Percentiles rank a stretch among this genome's conserved stretches.
Evolutionary conservation across 176 grass and related monocot species (phyloP).

Genomic region (Oryza meridionalis): DNA sequence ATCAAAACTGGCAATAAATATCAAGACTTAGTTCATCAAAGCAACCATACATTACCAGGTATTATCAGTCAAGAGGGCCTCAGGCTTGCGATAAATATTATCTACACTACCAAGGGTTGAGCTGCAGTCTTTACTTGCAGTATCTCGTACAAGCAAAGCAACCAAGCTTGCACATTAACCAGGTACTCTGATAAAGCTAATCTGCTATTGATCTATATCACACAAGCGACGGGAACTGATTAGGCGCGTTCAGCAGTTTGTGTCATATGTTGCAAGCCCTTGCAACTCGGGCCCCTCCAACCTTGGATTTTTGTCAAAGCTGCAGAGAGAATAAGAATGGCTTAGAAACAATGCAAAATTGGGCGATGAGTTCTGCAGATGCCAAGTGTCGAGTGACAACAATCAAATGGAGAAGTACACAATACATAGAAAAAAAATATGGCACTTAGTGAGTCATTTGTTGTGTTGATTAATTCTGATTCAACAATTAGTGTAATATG

Average conservation of each 20-base stretch:
- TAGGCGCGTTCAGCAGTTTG: constrained; percentile 58
- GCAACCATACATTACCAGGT: background rate
- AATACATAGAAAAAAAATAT: background rate
- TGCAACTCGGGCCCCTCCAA: constrained; percentile 74
- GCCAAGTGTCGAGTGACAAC: background rate
- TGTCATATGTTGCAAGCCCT: constrained; percentile 71
- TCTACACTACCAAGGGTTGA: constrained; percentile 20
- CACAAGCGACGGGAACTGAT: background rate
- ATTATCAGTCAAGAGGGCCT: background rate
- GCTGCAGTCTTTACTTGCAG: background rate
- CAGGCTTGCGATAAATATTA: constrained; percentile 24
- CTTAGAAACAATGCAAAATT: background rate
- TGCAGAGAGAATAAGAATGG: constrained; percentile 30
- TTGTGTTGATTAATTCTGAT: background rate
- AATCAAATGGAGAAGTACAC: background rate
- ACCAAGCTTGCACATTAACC: constrained; percentile 15
- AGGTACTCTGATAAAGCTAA: background rate
- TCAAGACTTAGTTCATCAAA: background rate
- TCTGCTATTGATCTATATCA: background rate
- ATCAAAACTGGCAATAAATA: background rate
- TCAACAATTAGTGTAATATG: background rate
- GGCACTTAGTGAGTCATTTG: background rate
- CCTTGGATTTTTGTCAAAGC: constrained; percentile 72
- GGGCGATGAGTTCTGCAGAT: background rate
- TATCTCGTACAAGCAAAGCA: constrained; percentile 27